Base-by-base conservation (phyloP, 1,284 basidiomycete genomes). In the Malassezia restricta region DNA sequence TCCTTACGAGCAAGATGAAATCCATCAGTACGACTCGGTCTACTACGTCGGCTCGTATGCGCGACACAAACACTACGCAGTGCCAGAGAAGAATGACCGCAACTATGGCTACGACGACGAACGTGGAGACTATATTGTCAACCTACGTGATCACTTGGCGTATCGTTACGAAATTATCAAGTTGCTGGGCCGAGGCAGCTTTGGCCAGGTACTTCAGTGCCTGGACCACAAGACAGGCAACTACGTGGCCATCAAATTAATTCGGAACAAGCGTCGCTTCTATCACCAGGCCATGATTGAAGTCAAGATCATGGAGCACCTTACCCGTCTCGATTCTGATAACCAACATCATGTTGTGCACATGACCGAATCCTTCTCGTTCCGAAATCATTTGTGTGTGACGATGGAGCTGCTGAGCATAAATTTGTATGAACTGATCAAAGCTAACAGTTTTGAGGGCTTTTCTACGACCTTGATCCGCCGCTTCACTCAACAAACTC, bases 61-160 rank as follows among this genome's bases (percentile, higher is more conserved):
- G 14, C 58, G 55, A n/a, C 56, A 65, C 41, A 70, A 72, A 49
- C 60, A 62, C 43, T 59, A 56, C 39, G 63, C 66, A 6, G 52
- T 51, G 29, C 79, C 80, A 51, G 84, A 88, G 46, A 80, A 81
- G 61, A 75, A 84, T 2, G 80, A 82, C 14, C 92, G 91, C 74
- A 99, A 99, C 73, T 83, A 86, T 68, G 87, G 94, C 31, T 99
- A 92, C 68, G 94, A 99, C 71, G 94, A 99, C 72, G 94, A 99
- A 42, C 84, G 94, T 17, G 94, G 94, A 31, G 94, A 99, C 76
- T 99, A 98, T 68, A 81, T 85, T 7, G 83, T 98, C 47, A 82
- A 94, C 58, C 80, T 82, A 55, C 83, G 83, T 54, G 94, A 99
- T 74, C 94, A 99, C 75, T 80, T 99, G 46, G 86, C 86, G 35